Percentiles rank a stretch among this genome's conserved stretches.
Evolutionary conservation across 305 asterid species (phyloP).

Genomic region (Fraxinus sp.): DNA sequence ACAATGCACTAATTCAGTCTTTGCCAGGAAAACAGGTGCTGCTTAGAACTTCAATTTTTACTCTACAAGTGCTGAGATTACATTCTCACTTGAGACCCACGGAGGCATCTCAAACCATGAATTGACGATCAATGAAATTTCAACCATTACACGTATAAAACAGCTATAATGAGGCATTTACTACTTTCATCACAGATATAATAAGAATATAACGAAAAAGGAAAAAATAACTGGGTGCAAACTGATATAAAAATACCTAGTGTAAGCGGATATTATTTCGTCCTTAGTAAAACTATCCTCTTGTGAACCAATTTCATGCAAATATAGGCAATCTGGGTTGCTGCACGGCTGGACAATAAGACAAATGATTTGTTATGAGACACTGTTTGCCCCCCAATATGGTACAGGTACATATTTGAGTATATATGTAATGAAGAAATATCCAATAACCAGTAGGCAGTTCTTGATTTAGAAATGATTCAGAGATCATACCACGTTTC

Average conservation of each 20-base stretch:
- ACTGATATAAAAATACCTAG: slow-evolving; percentile 52
- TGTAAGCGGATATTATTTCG: slow-evolving; percentile 84
- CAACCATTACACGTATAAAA: background rate
- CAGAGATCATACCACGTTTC: slow-evolving; percentile 66
- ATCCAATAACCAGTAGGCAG: slow-evolving; percentile 1
- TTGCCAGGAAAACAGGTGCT: background rate
- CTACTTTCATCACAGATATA: background rate
- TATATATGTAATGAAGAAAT: background rate
- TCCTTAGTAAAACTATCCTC: slow-evolving; percentile 96
- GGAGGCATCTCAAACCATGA: slow-evolving; percentile 7
- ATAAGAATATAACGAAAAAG: background rate
- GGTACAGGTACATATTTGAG: slow-evolving; percentile 15
- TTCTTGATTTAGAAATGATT: slow-evolving; percentile 18
- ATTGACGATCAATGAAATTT: background rate
- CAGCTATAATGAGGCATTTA: background rate
- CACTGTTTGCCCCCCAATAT: slow-evolving; percentile 5
- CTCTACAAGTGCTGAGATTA: background rate
- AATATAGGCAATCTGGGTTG: slow-evolving; percentile 90
- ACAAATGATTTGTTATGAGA: slow-evolving; percentile 24
- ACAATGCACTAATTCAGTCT: background rate
- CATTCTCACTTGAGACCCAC: background rate
- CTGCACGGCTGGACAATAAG: slow-evolving; percentile 76
- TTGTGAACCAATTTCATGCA: slow-evolving; percentile 89
- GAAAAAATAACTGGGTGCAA: background rate
- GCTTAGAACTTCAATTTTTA: background rate